Conservation (phyloP, 495 filamentous ascomycete species). For the Pyrenula aspistea region DNA sequence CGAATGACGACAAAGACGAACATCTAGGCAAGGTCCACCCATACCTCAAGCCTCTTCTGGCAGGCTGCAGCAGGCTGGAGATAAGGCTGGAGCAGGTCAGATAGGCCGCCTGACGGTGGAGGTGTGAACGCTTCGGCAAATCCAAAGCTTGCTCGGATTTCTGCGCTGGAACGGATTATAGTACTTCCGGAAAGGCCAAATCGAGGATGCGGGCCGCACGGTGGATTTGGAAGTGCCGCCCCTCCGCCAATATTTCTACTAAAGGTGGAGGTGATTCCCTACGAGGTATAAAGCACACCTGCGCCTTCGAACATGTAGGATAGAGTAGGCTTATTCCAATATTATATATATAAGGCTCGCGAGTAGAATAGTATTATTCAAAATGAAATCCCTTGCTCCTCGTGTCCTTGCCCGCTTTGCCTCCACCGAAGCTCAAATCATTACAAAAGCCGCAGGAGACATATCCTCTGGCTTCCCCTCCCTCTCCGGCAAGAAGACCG, state of each 20-base stretch:
- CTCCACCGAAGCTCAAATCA: constrained; percentile 15
- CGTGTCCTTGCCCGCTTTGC: neutral
- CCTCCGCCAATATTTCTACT: neutral
- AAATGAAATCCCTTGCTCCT: neutral
- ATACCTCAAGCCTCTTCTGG: neutral
- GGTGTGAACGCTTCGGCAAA: neutral
- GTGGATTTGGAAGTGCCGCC: neutral
- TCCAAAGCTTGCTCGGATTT: neutral
- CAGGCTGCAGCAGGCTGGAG: no score
- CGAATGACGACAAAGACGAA: neutral
- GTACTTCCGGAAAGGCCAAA: neutral
- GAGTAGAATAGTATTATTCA: neutral
- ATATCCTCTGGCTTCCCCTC: constrained; percentile 80
- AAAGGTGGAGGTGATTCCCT: neutral
- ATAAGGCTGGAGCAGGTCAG: neutral
- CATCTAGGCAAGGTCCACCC: neutral
- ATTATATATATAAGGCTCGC: no score
- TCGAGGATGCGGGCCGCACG: neutral
- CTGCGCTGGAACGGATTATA: neutral
- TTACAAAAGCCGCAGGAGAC: constrained; percentile 50
- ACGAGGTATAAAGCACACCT: neutral
- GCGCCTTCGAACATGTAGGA: neutral
- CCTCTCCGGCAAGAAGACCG: constrained; percentile 50
- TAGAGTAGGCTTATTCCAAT: no score
- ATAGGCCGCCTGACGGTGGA: neutral